Conservation (phyloP, 2,329 filamentous ascomycete genomes). For the Magnaporthales sp. region DNA sequence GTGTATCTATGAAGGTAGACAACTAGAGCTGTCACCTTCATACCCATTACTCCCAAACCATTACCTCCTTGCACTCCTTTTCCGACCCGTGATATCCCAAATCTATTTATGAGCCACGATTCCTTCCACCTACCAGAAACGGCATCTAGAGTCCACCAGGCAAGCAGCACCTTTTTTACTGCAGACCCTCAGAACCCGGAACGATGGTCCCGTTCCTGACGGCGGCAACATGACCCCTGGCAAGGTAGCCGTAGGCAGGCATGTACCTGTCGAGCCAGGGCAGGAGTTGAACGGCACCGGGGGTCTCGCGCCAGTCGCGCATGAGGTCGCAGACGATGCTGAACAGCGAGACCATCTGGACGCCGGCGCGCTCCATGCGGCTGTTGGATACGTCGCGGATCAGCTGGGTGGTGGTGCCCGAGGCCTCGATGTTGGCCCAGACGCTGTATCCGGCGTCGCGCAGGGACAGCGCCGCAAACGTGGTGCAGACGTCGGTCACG, state of each 20-base stretch:
- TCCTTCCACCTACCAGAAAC: neutral
- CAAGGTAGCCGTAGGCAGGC: constrained; percentile 56
- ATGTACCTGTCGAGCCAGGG: constrained; percentile 57
- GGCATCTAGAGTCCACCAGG: constrained; percentile 11
- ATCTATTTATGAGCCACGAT: neutral
- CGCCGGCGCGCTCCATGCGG: constrained; percentile 6
- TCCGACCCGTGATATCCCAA: neutral
- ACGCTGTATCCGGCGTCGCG: constrained; percentile 64
- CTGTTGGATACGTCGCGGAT: constrained; percentile 37
- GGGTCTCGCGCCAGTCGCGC: constrained; percentile 56
- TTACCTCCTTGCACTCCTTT: neutral
- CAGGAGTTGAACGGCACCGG: constrained; percentile 46
- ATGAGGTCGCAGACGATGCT: constrained; percentile 59
- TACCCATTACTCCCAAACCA: neutral
- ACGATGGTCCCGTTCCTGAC: constrained; percentile 49
- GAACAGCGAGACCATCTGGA: constrained; percentile 36
- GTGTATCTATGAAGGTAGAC: neutral
- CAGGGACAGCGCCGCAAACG: constrained; percentile 66
- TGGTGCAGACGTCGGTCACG: constrained; percentile 66
- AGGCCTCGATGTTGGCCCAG: constrained; percentile 64
- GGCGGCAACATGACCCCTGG: constrained; percentile 51
- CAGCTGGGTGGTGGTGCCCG: constrained; percentile 53
- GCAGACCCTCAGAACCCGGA: constrained; percentile 26
- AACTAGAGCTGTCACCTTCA: neutral
- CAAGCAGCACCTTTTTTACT: neutral